phyloP scores from a whole-genome alignment of 129 eudicot genomes.

The Helichrysum umbraculigerum region DNA sequence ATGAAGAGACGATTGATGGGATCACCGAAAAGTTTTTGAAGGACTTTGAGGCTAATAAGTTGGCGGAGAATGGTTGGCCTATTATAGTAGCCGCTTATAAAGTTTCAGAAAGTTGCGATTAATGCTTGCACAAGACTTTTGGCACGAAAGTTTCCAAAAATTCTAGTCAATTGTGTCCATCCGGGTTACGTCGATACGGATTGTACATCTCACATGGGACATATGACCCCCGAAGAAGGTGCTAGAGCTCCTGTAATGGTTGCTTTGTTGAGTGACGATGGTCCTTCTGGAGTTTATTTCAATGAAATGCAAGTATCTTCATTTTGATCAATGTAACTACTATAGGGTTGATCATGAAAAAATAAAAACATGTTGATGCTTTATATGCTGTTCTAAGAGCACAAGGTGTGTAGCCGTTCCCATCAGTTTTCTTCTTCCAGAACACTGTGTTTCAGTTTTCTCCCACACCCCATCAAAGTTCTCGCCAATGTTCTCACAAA shows the following conservation, averaged over 20 bases:
- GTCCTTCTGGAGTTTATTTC: conserved; percentile 13
- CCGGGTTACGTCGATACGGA: not conserved
- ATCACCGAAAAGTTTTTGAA: not conserved
- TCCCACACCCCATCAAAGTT: no score
- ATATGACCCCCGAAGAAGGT: conserved; percentile 7
- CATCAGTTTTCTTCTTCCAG: no score
- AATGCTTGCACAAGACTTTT: not conserved
- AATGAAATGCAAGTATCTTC: not conserved
- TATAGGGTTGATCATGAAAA: no score
- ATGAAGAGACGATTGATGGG: not conserved
- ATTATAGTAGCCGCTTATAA: not conserved
- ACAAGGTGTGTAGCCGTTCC: no score
- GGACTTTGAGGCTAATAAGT: not conserved
- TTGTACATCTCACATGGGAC: not conserved
- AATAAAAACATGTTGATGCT: no score
- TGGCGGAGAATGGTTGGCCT: conserved; percentile 1
- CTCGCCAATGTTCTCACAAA: no score
- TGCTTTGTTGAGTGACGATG: not conserved
- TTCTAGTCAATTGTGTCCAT: not conserved
- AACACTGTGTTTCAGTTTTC: no score
- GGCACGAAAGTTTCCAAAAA: not conserved
- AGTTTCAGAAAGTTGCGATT: conserved; percentile 7
- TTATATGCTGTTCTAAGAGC: no score
- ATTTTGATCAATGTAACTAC: not conserved
- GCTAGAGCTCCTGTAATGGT: conserved; percentile 13